These are phyloP conservation scores for Talaromyces marneffei DNA, from an alignment of 2,329 filamentous ascomycete genomes.

Conservation along the genomic window DNA sequence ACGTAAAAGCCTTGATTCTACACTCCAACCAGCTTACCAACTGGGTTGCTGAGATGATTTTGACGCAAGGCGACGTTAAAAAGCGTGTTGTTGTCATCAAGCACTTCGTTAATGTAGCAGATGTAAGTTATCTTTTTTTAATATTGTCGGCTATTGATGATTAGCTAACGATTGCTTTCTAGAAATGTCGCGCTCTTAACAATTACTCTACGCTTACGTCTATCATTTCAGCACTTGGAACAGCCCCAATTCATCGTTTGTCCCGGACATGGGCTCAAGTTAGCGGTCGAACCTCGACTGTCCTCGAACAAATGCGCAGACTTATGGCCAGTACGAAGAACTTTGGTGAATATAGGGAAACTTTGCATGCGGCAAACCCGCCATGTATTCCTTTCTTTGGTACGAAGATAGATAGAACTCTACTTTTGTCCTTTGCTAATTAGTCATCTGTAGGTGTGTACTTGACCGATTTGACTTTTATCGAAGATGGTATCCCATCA, in stretches of 20 bases:
- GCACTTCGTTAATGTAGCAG: constrained; percentile 92
- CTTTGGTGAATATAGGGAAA: constrained; percentile 93
- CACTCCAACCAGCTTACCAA: constrained; percentile 99
- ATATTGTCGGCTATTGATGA: background rate
- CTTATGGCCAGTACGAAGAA: constrained; percentile 98
- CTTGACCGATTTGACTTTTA: constrained; percentile 94
- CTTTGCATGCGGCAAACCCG: constrained; percentile 84
- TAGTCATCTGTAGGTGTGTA: constrained; percentile 70
- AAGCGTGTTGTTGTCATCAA: constrained; percentile 97
- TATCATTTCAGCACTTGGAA: constrained; percentile 92
- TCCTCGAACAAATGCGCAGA: constrained; percentile 83
- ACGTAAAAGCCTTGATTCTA: constrained; percentile 92
- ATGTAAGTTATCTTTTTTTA: constrained; percentile 53
- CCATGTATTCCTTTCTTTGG: constrained; percentile 98
- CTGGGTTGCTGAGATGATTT: constrained; percentile 98
- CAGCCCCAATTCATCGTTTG: constrained; percentile 88
- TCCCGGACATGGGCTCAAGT: constrained; percentile 93
- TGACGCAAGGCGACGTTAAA: constrained; percentile 89
- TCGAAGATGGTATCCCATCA: constrained; percentile 95
- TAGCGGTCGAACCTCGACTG: constrained; percentile 71
- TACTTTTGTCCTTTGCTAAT: background rate
- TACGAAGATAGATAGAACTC: constrained; percentile 34
- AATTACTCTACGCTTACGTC: constrained; percentile 97
- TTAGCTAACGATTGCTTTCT: constrained; percentile 14
- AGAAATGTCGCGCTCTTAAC: constrained; percentile 92